Evolutionary conservation across 2,329 filamentous ascomycete species (phyloP), one percentile per base, ranked within the genome.

Genomic region (Alternaria longipes): DNA sequence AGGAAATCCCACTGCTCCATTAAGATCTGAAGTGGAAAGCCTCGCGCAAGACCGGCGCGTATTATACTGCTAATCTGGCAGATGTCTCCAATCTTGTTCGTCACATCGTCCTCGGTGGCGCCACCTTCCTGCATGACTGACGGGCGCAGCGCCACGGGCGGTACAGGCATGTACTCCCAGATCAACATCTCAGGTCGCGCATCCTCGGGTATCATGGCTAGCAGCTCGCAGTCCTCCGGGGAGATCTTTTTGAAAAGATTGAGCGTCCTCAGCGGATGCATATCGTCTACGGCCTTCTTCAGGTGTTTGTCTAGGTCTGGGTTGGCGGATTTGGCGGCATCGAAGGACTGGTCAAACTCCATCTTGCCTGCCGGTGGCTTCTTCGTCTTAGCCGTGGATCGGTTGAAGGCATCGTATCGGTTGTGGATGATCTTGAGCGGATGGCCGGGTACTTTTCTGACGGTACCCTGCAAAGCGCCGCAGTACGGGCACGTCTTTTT

Each of bases 1-100:
- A 99, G 83, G 73, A 94, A 98, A 75, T 99, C 95, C 95, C 95
- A 99, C 71, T 97, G 93, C 77, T 99, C 95, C 89, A 98, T 96
- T 58, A 98, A 91, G 1, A 92, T 96, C 67, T 91, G 88, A 2
- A 99, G 86, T 0, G 93, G 89, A 14, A 94, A 91, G 9, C 94
- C 94, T 68, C 93, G 93, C 62, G 90, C 86, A 16, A 98, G 80
- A 0, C 93, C 92, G 22, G 92, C 91, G 51, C 91, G 89, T 64
- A 99, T 92, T 70, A 96, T 88, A 56, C 91, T 91, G 74, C 94
- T 97, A 65, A 96, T 92, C 72, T 96, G 92, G 9, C 97, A 90
- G 66, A 99, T 98, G 75, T 99, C 94, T 30, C 93, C 91, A n/a
- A 99, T 86, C 77, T 98, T 97, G 54, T 94, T 94, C 0, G 95